A percentile compares a stretch with the other conserved stretches of the same genome.
These are phyloP conservation scores for Cyclaneusma minus DNA, from an alignment of 2,329 filamentous ascomycete species.

Conservation along the genomic window DNA sequence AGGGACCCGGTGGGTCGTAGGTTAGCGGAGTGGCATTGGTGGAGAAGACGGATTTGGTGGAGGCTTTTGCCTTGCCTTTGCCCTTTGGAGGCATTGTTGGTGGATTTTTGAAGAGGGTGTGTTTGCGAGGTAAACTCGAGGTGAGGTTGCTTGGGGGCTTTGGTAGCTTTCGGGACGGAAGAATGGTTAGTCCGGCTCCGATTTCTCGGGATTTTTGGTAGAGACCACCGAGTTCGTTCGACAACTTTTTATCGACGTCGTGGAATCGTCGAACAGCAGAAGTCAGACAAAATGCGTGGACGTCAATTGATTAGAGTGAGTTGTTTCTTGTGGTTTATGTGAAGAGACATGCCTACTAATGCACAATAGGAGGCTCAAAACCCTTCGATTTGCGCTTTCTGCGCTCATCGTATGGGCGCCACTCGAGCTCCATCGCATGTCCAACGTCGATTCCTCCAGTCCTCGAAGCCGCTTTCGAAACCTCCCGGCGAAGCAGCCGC, in stretches of 20 bases:
- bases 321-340: no score
- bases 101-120: neutral
- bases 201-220: no score
- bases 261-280: no score
- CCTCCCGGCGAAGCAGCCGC: constrained; percentile 10
- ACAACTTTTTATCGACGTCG: no score
- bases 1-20: constrained; percentile 44
- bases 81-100: constrained; percentile 17
- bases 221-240: no score
- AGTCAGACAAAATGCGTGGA: no score
- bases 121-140: neutral
- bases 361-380: constrained; percentile 12
- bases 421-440: constrained; percentile 14
- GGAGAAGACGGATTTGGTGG: constrained; percentile 7
- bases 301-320: no score
- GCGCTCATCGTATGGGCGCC: constrained; percentile 16
- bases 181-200: no score
- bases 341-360: constrained; percentile 1
- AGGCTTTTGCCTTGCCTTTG: constrained; percentile 14
- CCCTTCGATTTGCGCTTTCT: constrained; percentile 18
- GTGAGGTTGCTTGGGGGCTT: constrained; percentile 1
- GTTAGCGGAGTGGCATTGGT: constrained; percentile 6
- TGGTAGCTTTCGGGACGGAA: constrained; percentile 5
- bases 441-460: constrained; percentile 18
- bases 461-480: constrained; percentile 10